These are phyloP conservation scores for Ceratobasidium sp. DNA, from an alignment of 1,284 basidiomycete species.

Conservation along the genomic window DNA sequence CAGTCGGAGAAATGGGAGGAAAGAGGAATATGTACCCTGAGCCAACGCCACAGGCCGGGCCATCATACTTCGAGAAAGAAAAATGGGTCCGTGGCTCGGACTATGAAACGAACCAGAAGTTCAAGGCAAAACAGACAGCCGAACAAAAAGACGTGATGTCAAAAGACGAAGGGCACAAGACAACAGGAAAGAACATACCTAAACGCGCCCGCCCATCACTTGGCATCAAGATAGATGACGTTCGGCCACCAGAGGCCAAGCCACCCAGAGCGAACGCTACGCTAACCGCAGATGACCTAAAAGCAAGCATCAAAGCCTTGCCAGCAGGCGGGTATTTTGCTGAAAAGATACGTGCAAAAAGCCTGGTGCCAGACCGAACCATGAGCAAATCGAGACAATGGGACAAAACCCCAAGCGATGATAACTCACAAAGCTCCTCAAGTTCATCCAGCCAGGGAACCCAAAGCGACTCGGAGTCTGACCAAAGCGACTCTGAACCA, in stretches of 20 bases:
- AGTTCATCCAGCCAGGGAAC: no score
- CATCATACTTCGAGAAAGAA: conserved; percentile 13
- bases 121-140: background rate
- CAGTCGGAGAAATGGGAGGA: background rate
- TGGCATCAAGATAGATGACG: background rate
- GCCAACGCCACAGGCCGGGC: background rate
- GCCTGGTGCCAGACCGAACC: background rate
- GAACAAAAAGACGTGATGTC: background rate
- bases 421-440: no score
- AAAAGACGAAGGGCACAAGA: no score
- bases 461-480: background rate
- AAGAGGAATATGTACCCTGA: background rate
- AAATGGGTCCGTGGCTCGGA: background rate
- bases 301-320: background rate
- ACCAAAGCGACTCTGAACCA: background rate
- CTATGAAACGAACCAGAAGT: background rate
- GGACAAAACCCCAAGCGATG: no score
- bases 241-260: background rate
- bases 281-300: background rate
- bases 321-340: conserved; percentile 22
- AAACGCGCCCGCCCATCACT: background rate
- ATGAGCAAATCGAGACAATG: no score
- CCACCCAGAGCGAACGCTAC: background rate
- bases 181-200: background rate
- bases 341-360: background rate